Conservation (phyloP, 2,329 filamentous ascomycete species). For the Hypoxylon sp. region DNA sequence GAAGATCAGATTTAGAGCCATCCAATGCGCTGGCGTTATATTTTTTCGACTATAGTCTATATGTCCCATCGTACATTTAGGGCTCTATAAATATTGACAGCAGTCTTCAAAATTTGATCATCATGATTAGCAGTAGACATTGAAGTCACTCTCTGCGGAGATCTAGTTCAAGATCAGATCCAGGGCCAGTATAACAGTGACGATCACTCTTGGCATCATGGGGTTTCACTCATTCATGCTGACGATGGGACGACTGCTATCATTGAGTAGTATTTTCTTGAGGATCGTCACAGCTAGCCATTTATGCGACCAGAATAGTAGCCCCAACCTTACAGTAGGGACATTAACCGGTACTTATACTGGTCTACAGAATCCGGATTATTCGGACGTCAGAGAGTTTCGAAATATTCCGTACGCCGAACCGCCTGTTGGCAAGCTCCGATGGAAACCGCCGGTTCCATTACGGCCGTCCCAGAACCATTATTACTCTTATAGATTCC, state of each 20-base stretch:
- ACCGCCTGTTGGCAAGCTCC: constrained; percentile 67
- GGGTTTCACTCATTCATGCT: constrained; percentile 9
- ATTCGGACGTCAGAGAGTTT: constrained; percentile 50
- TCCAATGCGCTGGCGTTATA: neutral
- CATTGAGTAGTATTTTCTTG: constrained; percentile 28
- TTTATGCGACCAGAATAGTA: constrained; percentile 8
- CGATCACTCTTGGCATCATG: constrained; percentile 19
- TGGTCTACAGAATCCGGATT: constrained; percentile 45
- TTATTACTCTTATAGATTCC: constrained; percentile 46
- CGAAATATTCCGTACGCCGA: constrained; percentile 69
- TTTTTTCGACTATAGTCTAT: neutral
- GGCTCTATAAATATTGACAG: constrained; percentile 24
- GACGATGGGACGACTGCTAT: constrained; percentile 33
- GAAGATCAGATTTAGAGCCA: constrained; percentile 11
- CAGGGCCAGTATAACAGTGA: neutral
- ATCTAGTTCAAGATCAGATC: neutral
- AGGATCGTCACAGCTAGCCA: constrained; percentile 16
- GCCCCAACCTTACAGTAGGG: constrained; percentile 44
- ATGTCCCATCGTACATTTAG: neutral
- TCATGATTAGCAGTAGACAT: neutral
- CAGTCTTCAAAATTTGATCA: constrained; percentile 3
- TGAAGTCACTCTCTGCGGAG: neutral
- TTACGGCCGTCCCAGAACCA: constrained; percentile 47
- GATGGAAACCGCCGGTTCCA: constrained; percentile 58
- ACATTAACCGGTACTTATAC: constrained; percentile 47